Evolutionary conservation across 2,329 filamentous ascomycete species (phyloP), one percentile per base, ranked within the genome.

Genomic region (Scleromitrula shiraiana): DNA sequence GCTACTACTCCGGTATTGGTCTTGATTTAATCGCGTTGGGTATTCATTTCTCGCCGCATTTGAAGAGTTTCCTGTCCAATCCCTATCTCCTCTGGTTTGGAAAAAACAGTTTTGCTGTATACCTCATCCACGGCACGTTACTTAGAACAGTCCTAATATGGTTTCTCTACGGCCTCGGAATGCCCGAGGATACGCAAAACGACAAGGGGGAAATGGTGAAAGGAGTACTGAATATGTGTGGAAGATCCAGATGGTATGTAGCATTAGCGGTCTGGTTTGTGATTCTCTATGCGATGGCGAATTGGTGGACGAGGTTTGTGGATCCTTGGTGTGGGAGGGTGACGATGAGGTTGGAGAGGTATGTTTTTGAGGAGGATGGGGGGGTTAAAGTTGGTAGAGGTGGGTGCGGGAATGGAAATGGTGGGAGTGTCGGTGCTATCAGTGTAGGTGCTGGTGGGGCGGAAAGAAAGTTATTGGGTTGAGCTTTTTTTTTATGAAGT

Each of bases 101-200:
- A 37, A 76, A 76, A 57, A 74, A 82, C 64, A 79, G 75, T 37
- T 82, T 82, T 57, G 77, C 79, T 1, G 75, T 83, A 12, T 83
- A 83, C 57, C 70, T 83, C 6, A 65, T 83, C 17, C 80, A 83
- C 62, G 80, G 79, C 35, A 73, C 75, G 0, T 67, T 83, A 24
- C 72, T 82, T 55, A 74, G 79, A 49, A 75, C 73, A 20, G 62
- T 81, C 7, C 67, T 83, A 12, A 74, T 75, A 22, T 82, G 77
- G 75, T 71, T 82, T 67, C 65, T 80, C 10, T 82, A 73, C 51
- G 70, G 74, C 14, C 62, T 72, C 38, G 56, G 64, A 2, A 66
- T 68, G 10, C 57, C 60, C 12, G 49, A 55, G 12, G 55, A 61
- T 37, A 42, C 61, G 7, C 50, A 50, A 0, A 51, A 59, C 29